phyloP scores from a whole-genome alignment of 805 yeast genomes.

The Candida ipomoeae region DNA sequence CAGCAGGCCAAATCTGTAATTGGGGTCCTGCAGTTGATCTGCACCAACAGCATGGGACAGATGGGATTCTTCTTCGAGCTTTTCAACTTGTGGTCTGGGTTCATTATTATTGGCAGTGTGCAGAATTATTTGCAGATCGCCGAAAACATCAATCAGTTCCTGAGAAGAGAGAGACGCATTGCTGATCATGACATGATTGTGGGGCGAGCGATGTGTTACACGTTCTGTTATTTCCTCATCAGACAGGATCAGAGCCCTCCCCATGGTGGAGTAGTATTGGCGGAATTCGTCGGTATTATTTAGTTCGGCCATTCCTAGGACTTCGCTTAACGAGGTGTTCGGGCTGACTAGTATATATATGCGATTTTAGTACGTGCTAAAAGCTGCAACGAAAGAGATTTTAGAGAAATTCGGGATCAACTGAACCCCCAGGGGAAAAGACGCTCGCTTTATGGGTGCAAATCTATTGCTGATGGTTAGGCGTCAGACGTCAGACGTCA shows the following conservation, averaged over 20 bases:
- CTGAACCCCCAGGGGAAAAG: neutral
- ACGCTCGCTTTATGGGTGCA: neutral
- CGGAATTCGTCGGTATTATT: neutral
- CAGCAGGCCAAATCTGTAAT: constrained; percentile 5
- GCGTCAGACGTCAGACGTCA: neutral
- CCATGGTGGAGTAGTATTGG: neutral
- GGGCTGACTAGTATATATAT: neutral
- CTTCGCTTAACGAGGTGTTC: neutral
- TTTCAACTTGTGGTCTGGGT: too few relatives aligned
- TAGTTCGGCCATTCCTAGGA: neutral
- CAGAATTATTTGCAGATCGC: too few relatives aligned
- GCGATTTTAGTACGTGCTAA: neutral
- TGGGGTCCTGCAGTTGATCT: neutral
- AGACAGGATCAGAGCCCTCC: neutral
- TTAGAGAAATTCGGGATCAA: too few relatives aligned
- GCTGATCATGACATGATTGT: neutral
- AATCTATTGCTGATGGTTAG: neutral
- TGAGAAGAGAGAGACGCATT: neutral
- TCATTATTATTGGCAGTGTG: neutral
- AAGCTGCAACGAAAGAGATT: neutral
- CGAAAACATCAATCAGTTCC: neutral
- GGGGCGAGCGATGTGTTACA: neutral
- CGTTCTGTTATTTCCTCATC: neutral
- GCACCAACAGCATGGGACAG: neutral
- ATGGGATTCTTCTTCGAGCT: neutral